Percentiles rank a stretch among this genome's conserved stretches.
Evolutionary conservation across 257 asterid genomes (phyloP).

Genomic region (Nicotiana undulata): DNA sequence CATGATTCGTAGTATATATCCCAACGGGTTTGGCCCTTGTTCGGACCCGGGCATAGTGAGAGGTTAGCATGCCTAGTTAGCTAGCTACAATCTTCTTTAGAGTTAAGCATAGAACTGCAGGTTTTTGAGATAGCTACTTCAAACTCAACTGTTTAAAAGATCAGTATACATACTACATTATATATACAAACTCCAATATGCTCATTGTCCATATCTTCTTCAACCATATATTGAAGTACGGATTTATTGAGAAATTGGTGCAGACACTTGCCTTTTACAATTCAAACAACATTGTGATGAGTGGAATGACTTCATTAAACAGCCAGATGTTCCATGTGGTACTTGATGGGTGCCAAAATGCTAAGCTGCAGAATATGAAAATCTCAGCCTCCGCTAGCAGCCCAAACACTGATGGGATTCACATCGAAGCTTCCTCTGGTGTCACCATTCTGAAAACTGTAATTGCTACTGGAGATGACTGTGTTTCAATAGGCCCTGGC

Average conservation of each 20-base stretch:
- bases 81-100: no score
- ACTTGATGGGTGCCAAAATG: conserved; percentile 6
- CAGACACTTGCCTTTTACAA: conserved; percentile 12
- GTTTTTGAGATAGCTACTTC: no score
- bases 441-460: background rate
- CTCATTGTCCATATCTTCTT: background rate
- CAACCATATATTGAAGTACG: background rate
- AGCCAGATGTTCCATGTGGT: conserved; percentile 10
- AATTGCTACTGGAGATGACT: conserved; percentile 4
- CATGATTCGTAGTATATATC: no score
- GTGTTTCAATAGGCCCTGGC: conserved; percentile 10
- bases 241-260: background rate
- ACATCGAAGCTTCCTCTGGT: background rate
- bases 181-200: background rate
- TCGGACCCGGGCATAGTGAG: no score
- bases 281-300: conserved; percentile 8
- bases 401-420: conserved; percentile 11
- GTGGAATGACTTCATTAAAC: conserved; percentile 5
- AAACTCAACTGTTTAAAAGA: background rate
- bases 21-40: no score
- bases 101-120: background rate
- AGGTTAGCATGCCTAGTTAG: no score
- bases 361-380: background rate
- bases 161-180: no score
- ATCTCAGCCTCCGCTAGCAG: conserved; percentile 8